phyloP scores from a whole-genome alignment of 257 asterid genomes.

The Solanum arcanum region DNA sequence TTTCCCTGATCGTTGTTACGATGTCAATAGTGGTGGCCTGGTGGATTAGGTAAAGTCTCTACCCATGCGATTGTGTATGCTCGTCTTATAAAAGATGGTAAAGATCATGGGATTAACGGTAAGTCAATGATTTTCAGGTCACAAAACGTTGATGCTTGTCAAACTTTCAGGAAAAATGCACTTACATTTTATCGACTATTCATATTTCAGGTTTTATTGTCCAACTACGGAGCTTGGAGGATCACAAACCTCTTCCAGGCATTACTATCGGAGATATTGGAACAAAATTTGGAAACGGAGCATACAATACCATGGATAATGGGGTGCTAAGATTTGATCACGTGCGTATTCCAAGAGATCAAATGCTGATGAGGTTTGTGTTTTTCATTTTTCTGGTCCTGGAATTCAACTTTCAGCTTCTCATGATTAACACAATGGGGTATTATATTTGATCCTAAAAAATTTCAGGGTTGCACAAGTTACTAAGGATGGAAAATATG shows the following conservation, averaged over 20 bases:
- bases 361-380: constrained; percentile 87
- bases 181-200: not conserved
- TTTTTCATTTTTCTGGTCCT: not conserved
- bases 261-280: constrained; percentile 93
- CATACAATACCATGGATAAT: constrained; percentile 94
- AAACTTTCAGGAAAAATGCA: not conserved
- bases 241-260: constrained; percentile 84
- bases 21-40: constrained; percentile 93
- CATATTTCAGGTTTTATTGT: constrained; percentile 64
- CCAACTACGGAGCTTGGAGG: constrained; percentile 84
- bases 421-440: not conserved
- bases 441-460: not conserved
- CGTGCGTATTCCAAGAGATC: constrained; percentile 89
- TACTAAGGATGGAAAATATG: constrained; percentile 75
- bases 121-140: constrained; percentile 2
- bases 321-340: constrained; percentile 81
- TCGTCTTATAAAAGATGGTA: constrained; percentile 67
- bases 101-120: constrained; percentile 89
- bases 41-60: constrained; percentile 95
- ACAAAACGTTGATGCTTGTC: not conserved
- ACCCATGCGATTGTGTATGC: constrained; percentile 94
- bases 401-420: not conserved
- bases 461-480: constrained; percentile 76
- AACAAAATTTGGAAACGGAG: constrained; percentile 96
- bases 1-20: not conserved